Evolutionary conservation across 495 filamentous ascomycete genomes (phyloP).

Genomic region (Xylaria curta): DNA sequence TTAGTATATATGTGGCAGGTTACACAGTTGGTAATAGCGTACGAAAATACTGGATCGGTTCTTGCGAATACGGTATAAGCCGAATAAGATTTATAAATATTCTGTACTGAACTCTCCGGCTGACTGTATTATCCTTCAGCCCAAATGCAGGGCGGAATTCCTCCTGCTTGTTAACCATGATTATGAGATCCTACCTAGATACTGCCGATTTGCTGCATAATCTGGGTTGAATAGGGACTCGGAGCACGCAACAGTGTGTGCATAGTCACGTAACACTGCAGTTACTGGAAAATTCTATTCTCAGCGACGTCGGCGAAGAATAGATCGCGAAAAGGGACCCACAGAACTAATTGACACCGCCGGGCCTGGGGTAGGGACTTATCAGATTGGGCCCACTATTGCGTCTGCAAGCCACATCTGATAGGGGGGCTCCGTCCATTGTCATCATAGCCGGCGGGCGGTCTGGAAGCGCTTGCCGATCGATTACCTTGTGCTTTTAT

Average conservation of each 20-base stretch:
- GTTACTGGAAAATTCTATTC: not conserved
- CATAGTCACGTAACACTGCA: not conserved
- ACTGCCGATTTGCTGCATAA: not conserved
- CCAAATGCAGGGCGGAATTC: not conserved
- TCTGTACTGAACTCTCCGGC: not conserved
- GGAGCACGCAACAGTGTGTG: not conserved
- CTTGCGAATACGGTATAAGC: conserved; percentile 12
- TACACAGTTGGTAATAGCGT: conserved; percentile 1
- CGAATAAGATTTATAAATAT: conserved; percentile 2
- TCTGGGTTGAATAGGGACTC: not conserved
- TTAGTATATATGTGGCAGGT: not conserved
- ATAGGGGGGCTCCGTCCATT: conserved; percentile 17
- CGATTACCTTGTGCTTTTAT: not conserved
- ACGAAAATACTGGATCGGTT: not conserved
- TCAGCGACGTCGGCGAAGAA: conserved; percentile 6
- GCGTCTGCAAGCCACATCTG: conserved; percentile 29
- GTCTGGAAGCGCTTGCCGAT: conserved; percentile 21
- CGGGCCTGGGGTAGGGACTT: conserved; percentile 4
- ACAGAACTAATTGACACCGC: not conserved
- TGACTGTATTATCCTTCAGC: conserved; percentile 1
- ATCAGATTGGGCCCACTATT: conserved; percentile 26
- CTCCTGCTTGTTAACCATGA: not conserved
- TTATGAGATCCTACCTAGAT: not conserved
- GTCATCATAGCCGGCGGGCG: conserved; percentile 20
- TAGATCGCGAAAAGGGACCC: not conserved